phyloP scores from a whole-genome alignment of 768 basidiomycete genomes.

The Mycena polygramma region DNA sequence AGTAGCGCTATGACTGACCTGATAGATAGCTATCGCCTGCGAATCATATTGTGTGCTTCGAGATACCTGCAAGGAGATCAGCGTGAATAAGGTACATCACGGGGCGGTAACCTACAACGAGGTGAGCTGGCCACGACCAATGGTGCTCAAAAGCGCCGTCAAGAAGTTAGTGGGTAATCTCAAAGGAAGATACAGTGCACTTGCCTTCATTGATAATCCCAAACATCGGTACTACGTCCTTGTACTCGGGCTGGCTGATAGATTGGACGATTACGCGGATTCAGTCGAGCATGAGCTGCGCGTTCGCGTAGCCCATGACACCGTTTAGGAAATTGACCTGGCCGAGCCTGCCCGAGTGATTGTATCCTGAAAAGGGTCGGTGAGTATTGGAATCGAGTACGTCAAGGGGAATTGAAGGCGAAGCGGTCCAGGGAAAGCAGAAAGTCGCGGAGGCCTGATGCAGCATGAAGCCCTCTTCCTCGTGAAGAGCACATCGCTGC shows the following conservation, averaged over 20 bases:
- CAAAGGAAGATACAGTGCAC: neutral
- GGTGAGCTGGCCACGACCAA: slow-evolving; percentile 1
- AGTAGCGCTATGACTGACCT: slow-evolving; percentile 74
- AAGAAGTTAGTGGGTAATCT: no score
- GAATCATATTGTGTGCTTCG: slow-evolving; percentile 62
- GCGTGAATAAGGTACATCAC: neutral
- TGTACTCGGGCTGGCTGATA: slow-evolving; percentile 53
- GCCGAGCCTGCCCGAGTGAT: neutral
- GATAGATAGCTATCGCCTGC: no score
- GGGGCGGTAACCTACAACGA: neutral
- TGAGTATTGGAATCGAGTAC: no score
- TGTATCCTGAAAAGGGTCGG: neutral
- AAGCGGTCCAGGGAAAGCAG: no score
- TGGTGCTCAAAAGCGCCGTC: neutral
- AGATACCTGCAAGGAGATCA: slow-evolving; percentile 55
- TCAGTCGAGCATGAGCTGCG: neutral
- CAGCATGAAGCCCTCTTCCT: no score
- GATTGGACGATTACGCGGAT: slow-evolving; percentile 8
- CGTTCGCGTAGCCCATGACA: slow-evolving; percentile 2
- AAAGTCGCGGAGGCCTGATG: no score
- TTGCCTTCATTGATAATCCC: slow-evolving; percentile 55
- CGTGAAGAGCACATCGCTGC: no score
- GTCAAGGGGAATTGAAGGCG: no score
- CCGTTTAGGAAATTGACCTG: slow-evolving; percentile 8
- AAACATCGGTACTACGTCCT: slow-evolving; percentile 61